Evolutionary conservation across 306 rosid species (phyloP), one percentile per base, ranked within the genome.

Genomic region (Amphicarpaea edgeworthii): DNA sequence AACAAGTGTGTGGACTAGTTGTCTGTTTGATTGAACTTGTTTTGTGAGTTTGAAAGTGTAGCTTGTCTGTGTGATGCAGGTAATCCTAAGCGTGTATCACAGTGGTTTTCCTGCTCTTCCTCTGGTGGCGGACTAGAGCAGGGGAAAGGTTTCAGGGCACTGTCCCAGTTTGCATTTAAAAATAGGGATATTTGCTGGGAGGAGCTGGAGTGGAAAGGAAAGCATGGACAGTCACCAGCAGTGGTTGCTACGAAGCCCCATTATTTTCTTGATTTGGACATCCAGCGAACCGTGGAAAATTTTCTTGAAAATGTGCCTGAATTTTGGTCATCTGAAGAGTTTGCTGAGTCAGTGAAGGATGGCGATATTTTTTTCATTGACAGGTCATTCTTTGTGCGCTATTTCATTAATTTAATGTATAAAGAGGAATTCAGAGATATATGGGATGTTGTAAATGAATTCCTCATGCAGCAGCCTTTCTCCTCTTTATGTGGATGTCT

Each of bases 141-240:
- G 65, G 88, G 93, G 66, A 88, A 85, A 79, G 95, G 98, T 68
- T 90, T 87, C 32, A 92, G 83, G 82, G 97, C 95, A 0, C 76
- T 94, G 68, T 81, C 96, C 12, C 93, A 92, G 62, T 94, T 92
- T 84, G 89, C 97, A 59, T 94, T 94, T 73, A 84, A 80, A 68
- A 77, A 92, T 85, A 86, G 96, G 77, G 96, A 94, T 85, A 89
- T 86, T 65, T 92, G 95, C 81, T 94, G 98, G 97, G 97, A 92
- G 81, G 98, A 94, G 85, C 89, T 92, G 62, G 96, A 91, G 91
- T 90, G 96, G 98, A 90, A 89, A 77, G 98, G 98, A 73, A 92
- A 88, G 76, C 98, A 94, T 80, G 98, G 98, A 77, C 98, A 92
- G 62, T 92, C 98, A 16, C 98, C 97, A 1, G 98, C 96, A 23